phyloP scores from a whole-genome alignment of 2,329 filamentous ascomycete genomes.

The Fusarium palustre region DNA sequence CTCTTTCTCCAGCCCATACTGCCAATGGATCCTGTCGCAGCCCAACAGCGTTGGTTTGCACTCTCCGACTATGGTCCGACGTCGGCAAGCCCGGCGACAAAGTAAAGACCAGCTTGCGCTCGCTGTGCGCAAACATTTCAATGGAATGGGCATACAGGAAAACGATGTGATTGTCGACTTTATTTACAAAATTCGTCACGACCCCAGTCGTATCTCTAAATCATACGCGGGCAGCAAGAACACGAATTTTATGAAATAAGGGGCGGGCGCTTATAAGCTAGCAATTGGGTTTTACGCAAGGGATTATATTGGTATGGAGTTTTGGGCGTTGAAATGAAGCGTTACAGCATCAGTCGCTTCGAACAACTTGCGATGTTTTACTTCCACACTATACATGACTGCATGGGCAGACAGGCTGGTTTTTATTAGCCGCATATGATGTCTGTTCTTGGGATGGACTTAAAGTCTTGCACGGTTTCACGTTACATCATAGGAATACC shows the following conservation, averaged over 20 bases:
- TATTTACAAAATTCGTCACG: constrained; percentile 72
- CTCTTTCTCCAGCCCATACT: constrained; percentile 74
- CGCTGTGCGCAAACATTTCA: constrained; percentile 84
- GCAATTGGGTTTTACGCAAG: constrained; percentile 18
- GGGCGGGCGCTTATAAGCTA: background rate
- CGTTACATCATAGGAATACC: constrained; percentile 43
- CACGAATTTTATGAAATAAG: constrained; percentile 29
- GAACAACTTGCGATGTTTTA: constrained; percentile 6
- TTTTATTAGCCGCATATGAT: constrained; percentile 27
- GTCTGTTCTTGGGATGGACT: constrained; percentile 24
- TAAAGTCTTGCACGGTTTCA: constrained; percentile 31
- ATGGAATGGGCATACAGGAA: constrained; percentile 80
- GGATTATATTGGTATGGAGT: constrained; percentile 36
- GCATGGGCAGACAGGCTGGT: constrained; percentile 29
- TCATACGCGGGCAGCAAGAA: constrained; percentile 26
- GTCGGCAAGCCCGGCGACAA: constrained; percentile 72
- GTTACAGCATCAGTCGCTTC: constrained; percentile 24
- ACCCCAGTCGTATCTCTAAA: constrained; percentile 47
- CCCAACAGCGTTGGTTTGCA: constrained; percentile 74
- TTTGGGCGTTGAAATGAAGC: constrained; percentile 35
- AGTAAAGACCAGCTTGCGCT: constrained; percentile 78
- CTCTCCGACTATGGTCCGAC: constrained; percentile 80
- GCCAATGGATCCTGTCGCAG: constrained; percentile 70
- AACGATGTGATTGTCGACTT: constrained; percentile 86
- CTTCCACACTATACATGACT: constrained; percentile 22